Base-by-base conservation (phyloP, 2,329 filamentous ascomycete genomes). In the Talaromyces sp. region DNA sequence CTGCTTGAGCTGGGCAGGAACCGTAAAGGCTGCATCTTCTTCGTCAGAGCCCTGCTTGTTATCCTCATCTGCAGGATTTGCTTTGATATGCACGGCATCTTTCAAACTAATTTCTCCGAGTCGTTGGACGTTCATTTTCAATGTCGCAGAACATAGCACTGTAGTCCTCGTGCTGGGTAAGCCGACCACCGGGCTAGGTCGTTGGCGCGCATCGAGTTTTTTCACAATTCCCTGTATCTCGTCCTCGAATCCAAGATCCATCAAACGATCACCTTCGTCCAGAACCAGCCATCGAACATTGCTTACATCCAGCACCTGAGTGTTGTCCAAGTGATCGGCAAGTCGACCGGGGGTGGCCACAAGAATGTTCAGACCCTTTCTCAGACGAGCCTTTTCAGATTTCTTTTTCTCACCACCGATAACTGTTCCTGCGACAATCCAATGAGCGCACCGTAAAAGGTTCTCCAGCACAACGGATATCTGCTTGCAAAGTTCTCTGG, bases 221-320 rank as follows among this genome's bases (percentile, higher is more conserved):
- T 86, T 82, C 17, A 99, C 89, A 65, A 97, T 93, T 63, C 88
- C 89, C 70, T 90, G 89, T 62, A 99, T 85, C 69, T 98, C 93
- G 58, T 97, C 88, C 75, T 98, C 95, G 67, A 99, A 99, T 0
- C 95, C 95, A 69, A 98, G 83, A 71, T 99, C 95, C 93, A 99
- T 97, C 72, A 99, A 80, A n/a, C 95, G 85, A 81, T 99, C 95
- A 31, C 95, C 95, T 76, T 99, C 95, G 69, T 99, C 95, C 6
- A 99, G 82, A 2, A 99, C 88, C 26, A 99, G 79, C 95, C 95
- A 99, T 62, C 93, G 84, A 4, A 97, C 93, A 24, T 89, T 93
- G 68, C 89, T 90, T 46, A 98, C 86, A 65, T 95, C 90, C 57
- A 99, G 80, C 0, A 88, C 91, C 74, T 96, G 87, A 0, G 95